A percentile compares a stretch with the other conserved stretches of the same genome.
Evolutionary conservation across 2,329 filamentous ascomycete genomes (phyloP).

Genomic region (Colletotrichum lupini): DNA sequence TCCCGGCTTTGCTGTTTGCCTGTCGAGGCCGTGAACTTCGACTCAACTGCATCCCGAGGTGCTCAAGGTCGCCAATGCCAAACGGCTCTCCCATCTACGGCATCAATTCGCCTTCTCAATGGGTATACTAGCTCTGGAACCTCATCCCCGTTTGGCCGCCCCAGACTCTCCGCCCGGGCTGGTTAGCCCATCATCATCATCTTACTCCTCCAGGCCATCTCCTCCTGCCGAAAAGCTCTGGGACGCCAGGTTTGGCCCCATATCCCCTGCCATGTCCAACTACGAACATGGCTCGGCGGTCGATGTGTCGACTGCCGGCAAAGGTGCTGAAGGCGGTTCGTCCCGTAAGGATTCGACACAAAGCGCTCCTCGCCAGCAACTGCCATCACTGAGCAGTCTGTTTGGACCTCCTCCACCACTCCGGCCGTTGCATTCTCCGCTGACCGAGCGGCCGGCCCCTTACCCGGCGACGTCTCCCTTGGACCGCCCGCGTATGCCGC

Average conservation of each 20-base stretch:
- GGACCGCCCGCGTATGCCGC: conserved; percentile 56
- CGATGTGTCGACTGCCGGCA: conserved; percentile 54
- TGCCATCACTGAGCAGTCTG: conserved; percentile 67
- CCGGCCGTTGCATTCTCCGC: conserved; percentile 57
- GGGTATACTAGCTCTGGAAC: conserved; percentile 64
- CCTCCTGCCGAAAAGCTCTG: conserved; percentile 58
- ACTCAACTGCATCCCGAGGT: not conserved
- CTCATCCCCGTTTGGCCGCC: conserved; percentile 60
- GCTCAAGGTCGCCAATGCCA: conserved; percentile 17
- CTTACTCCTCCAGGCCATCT: conserved; percentile 57
- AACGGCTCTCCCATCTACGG: conserved; percentile 7
- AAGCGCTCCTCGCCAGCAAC: conserved; percentile 55
- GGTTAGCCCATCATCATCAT: conserved; percentile 62
- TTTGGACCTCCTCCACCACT: conserved; percentile 61
- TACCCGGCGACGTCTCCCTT: conserved; percentile 58
- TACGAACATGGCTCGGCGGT: conserved; percentile 61
- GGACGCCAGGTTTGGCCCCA: conserved; percentile 49
- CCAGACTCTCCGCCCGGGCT: conserved; percentile 67
- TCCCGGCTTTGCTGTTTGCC: not conserved
- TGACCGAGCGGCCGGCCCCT: conserved; percentile 56
- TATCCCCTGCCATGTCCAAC: conserved; percentile 68
- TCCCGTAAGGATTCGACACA: conserved; percentile 48
- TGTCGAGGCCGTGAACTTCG: not conserved
- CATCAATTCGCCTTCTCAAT: conserved; percentile 55
- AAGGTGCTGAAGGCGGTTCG: conserved; percentile 50